phyloP scores from a whole-genome alignment of 768 basidiomycete genomes.

The Hydnum rufescens region DNA sequence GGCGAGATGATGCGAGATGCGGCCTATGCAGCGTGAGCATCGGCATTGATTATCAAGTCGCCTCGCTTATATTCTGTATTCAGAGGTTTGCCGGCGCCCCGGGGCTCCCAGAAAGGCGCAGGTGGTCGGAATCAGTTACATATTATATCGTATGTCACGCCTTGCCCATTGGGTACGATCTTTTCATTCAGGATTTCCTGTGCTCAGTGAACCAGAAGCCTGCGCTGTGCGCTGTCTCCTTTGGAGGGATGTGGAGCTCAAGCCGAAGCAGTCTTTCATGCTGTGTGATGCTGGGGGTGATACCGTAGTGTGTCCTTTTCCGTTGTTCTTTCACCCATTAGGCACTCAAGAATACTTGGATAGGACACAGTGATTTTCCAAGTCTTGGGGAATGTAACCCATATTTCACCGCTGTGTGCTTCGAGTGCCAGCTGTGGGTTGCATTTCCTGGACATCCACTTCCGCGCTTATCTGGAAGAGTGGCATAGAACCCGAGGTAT shows the following conservation, averaged over 20 bases:
- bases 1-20: slow-evolving; percentile 75
- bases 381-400: slow-evolving; percentile 60
- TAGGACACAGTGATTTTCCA: slow-evolving; percentile 28
- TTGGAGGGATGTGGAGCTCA: slow-evolving; percentile 54
- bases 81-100: slow-evolving; percentile 55
- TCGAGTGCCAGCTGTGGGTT: slow-evolving; percentile 78
- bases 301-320: slow-evolving; percentile 32
- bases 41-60: slow-evolving; percentile 17
- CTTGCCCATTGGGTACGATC: slow-evolving; percentile 9
- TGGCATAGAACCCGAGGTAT: slow-evolving; percentile 66
- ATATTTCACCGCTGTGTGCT: slow-evolving; percentile 77
- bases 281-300: slow-evolving; percentile 74
- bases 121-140: slow-evolving; percentile 59
- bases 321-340: too few species aligned
- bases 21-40: slow-evolving; percentile 38
- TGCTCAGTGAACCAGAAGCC: slow-evolving; percentile 45
- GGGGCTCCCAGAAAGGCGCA: too few species aligned
- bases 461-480: slow-evolving; percentile 62
- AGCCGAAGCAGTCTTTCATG: slow-evolving; percentile 67
- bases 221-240: slow-evolving; percentile 82
- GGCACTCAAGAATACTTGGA: too few species aligned
- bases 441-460: slow-evolving; percentile 71
- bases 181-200: slow-evolving; percentile 1
- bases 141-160: slow-evolving; percentile 59
- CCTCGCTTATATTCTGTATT: slow-evolving; percentile 48